phyloP scores from a whole-genome alignment of 2,329 filamentous ascomycete species.

The Thielaviopsis ethacetica region DNA sequence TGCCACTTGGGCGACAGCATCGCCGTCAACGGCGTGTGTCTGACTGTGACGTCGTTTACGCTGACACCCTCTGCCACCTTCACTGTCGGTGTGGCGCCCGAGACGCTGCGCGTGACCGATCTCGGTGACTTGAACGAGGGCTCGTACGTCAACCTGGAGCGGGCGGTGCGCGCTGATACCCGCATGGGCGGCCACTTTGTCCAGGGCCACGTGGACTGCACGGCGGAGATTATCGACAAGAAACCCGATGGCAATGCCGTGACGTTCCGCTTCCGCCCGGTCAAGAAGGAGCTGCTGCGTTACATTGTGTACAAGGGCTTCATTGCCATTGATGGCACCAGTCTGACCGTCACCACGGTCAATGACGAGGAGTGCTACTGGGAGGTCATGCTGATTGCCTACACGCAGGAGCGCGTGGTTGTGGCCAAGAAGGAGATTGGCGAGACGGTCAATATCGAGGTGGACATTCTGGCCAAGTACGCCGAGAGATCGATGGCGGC shows the following conservation, averaged over 20 bases:
- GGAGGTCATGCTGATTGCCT: slow-evolving; percentile 96
- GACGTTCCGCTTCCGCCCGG: slow-evolving; percentile 68
- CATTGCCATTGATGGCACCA: slow-evolving; percentile 85
- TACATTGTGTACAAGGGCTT: slow-evolving; percentile 97
- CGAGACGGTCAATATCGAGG: slow-evolving; percentile 79
- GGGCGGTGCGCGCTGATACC: slow-evolving; percentile 76
- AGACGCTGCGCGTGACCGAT: slow-evolving; percentile 91
- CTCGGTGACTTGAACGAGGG: slow-evolving; percentile 54
- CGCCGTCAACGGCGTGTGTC: slow-evolving; percentile 84
- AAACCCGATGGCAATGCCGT: slow-evolving; percentile 78
- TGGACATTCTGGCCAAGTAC: slow-evolving; percentile 76
- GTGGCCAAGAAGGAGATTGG: slow-evolving; percentile 63
- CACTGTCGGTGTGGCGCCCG: slow-evolving; percentile 85
- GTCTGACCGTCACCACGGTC: slow-evolving; percentile 78
- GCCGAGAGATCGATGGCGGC: slow-evolving; percentile 78
- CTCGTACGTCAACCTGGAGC: slow-evolving; percentile 77
- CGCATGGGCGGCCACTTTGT: slow-evolving; percentile 98
- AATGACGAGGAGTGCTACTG: slow-evolving; percentile 66
- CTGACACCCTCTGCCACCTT: slow-evolving; percentile 35
- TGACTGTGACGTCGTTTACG: slow-evolving; percentile 58
- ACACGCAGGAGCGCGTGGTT: slow-evolving; percentile 86
- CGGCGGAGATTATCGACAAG: slow-evolving; percentile 56
- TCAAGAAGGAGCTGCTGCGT: slow-evolving; percentile 50
- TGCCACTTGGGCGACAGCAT: slow-evolving; percentile 85
- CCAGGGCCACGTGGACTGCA: slow-evolving; percentile 91